phyloP scores from a whole-genome alignment of 345 rosid species.

The Citrus sp. region DNA sequence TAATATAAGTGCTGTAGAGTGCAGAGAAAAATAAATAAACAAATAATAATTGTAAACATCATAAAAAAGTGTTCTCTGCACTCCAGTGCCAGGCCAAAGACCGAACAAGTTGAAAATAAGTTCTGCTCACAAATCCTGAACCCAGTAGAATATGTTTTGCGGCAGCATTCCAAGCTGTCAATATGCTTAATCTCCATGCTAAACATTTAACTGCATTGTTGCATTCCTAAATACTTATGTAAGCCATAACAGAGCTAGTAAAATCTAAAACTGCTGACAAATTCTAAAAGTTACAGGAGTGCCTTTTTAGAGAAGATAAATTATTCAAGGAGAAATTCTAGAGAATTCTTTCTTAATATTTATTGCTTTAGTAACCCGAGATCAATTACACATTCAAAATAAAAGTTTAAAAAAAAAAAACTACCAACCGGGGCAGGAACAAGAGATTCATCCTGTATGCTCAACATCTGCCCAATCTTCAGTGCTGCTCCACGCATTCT shows the following conservation, averaged over 20 bases:
- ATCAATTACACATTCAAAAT: background rate
- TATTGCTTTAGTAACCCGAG: background rate
- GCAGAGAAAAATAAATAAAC: background rate
- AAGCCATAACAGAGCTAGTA: background rate
- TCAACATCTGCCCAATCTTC: slow-evolving; percentile 93
- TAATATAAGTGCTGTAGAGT: background rate
- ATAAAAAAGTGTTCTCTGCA: background rate
- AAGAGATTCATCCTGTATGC: slow-evolving; percentile 95
- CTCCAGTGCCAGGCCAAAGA: background rate
- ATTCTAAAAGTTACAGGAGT: background rate
- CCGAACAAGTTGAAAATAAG: background rate
- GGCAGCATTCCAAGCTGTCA: background rate
- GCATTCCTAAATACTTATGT: background rate
- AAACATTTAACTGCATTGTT: background rate
- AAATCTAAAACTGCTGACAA: background rate
- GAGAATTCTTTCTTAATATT: background rate
- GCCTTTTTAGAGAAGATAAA: background rate
- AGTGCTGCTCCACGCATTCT: slow-evolving; percentile 99
- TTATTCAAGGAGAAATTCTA: background rate
- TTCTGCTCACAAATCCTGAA: background rate
- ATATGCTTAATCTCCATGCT: background rate
- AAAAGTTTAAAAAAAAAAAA: background rate
- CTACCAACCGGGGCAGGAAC: slow-evolving; percentile 89
- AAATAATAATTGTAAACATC: background rate
- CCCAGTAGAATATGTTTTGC: background rate